phyloP scores from a whole-genome alignment of 768 basidiomycete genomes.

The Favolaschia claudopus region DNA sequence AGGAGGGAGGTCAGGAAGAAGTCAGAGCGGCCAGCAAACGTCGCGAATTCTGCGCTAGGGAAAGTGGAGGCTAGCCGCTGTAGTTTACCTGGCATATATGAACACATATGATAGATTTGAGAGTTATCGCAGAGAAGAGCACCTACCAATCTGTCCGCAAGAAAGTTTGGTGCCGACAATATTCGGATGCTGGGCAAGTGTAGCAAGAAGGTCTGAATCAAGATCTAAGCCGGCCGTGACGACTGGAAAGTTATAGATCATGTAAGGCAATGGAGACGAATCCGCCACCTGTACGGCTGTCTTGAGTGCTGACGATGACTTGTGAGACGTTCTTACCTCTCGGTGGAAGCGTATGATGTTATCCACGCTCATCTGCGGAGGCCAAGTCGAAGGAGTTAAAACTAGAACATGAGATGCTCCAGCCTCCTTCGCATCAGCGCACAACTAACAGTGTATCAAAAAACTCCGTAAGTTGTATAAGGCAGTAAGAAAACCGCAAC shows the following conservation, averaged over 20 bases:
- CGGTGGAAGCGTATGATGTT: slow-evolving; percentile 73
- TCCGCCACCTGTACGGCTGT: slow-evolving; percentile 14
- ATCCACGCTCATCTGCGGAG: slow-evolving; percentile 65
- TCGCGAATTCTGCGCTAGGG: slow-evolving; percentile 61
- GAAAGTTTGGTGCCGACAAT: slow-evolving; percentile 89
- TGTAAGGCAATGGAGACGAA: slow-evolving; percentile 29
- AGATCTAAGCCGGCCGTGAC: slow-evolving; percentile 86
- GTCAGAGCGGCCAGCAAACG: slow-evolving; percentile 81
- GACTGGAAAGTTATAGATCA: slow-evolving; percentile 88
- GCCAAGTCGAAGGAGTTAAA: slow-evolving; percentile 77
- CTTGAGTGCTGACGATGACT: slow-evolving; percentile 15
- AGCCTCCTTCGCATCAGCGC: slow-evolving; percentile 76
- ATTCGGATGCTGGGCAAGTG: slow-evolving; percentile 79
- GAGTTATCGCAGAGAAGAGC: neutral
- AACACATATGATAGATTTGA: neutral
- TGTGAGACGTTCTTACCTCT: slow-evolving; percentile 49
- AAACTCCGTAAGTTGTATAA: slow-evolving; percentile 44
- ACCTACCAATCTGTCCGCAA: slow-evolving; percentile 76
- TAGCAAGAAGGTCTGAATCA: slow-evolving; percentile 77
- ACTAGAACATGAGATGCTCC: slow-evolving; percentile 86
- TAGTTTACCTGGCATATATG: slow-evolving; percentile 69
- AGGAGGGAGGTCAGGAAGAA: slow-evolving; percentile 69
- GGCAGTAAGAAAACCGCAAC: neutral
- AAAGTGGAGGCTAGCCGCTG: slow-evolving; percentile 73
- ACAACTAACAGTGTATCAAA: slow-evolving; percentile 50